Evolutionary conservation across 129 eudicot genomes (phyloP), one percentile per base, ranked within the genome.

Genomic region (Deinandra increscens): DNA sequence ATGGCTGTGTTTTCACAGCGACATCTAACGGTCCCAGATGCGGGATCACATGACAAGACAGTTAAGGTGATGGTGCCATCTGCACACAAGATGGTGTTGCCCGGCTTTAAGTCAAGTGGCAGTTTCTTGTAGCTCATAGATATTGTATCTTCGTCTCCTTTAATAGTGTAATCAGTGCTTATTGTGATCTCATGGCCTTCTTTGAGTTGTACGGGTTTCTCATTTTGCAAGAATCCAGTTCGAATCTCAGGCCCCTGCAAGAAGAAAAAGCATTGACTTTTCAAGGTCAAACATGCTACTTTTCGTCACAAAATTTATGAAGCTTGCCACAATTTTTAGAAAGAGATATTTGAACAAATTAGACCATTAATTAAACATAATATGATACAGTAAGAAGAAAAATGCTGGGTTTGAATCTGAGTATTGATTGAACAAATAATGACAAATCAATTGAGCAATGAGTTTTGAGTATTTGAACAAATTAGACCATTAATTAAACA

Each of bases 181-280:
- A 91, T 74, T 3, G 93, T 85, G 71, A 91, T 88, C 69, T 91
- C 97, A 38, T 64, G 84, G 10, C 97, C 97, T 75, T 91, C 96
- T 60, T 78, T 87, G 14, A 91, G 96, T 79, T 91, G 96, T 53
- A 91, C 49, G 20, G 96, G 96, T 39, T 91, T 91, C 42, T 82
- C 97, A 62, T 91, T 82, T 60, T 82, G 77, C 68, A 91, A 53
- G 44, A 91, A 91, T 41, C 97, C 97, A 49, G 96, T 91, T 75
- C 97, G 92, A 64, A 91, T 91, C 84, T 91, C 97, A 11, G 97
- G 97, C 6, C 97, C 97, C 97, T 91, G 80, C 41, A 81, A 55
- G 10, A 20, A 12, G 19, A 73, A 43, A 26, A 29, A 10, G n/a
- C 5, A 14, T 19, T 53, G 33, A 53, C 31, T 19, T 49, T 53